Percentiles rank a stretch among this genome's conserved stretches.
Evolutionary conservation across 2,329 filamentous ascomycete genomes (phyloP).

Genomic region (Nemania sp.): DNA sequence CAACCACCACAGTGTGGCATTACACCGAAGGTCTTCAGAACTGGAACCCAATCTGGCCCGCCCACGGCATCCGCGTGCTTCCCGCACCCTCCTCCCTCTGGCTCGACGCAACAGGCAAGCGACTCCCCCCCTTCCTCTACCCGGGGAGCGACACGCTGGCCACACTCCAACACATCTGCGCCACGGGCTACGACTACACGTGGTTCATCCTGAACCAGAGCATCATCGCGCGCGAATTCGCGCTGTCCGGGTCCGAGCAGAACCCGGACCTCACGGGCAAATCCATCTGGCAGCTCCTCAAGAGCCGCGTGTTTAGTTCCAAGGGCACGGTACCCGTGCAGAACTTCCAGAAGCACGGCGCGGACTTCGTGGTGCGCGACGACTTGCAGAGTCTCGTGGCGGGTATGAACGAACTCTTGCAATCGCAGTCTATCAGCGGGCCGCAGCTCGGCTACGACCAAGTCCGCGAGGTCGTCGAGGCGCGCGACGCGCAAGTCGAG

Average conservation of each 20-base stretch:
- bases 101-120: constrained; percentile 63
- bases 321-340: constrained; percentile 60
- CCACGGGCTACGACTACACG: constrained; percentile 63
- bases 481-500: constrained; percentile 58
- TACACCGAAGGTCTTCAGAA: constrained; percentile 66
- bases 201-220: constrained; percentile 64
- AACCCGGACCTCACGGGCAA: constrained; percentile 64
- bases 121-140: constrained; percentile 59
- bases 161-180: constrained; percentile 62
- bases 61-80: constrained; percentile 62
- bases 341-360: constrained; percentile 60
- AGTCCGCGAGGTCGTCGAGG: constrained; percentile 52
- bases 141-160: constrained; percentile 61
- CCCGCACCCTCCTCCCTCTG: constrained; percentile 65
- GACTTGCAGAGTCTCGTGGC: constrained; percentile 57
- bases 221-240: constrained; percentile 65
- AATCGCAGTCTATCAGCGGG: constrained; percentile 47
- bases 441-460: constrained; percentile 50
- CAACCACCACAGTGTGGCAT: constrained; percentile 56
- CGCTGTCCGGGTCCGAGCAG: constrained; percentile 65
- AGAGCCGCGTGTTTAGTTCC: constrained; percentile 53
- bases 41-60: constrained; percentile 65
- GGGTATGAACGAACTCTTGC: constrained; percentile 62
- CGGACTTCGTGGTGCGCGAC: constrained; percentile 62
- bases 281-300: constrained; percentile 56